Conservation (phyloP, 164 flowering plant genomes). For the Malania oleifera region DNA sequence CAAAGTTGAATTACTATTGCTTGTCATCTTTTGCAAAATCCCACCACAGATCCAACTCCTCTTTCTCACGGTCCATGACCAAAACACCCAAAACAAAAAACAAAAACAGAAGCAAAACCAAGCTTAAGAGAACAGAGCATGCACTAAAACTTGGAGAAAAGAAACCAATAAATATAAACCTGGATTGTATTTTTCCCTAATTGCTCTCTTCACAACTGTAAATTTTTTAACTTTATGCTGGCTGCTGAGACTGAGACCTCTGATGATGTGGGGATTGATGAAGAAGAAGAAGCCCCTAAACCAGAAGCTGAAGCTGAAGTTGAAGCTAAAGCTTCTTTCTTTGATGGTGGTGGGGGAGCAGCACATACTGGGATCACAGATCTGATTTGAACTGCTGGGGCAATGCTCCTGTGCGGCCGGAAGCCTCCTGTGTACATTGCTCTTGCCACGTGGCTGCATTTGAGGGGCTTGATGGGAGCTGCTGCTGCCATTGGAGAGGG, state of each 20-base stretch:
- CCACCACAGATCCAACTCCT: not conserved
- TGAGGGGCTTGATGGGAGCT: not conserved
- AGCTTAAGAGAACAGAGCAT: constrained; percentile 7
- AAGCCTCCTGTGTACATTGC: constrained; percentile 19
- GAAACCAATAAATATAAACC: not conserved
- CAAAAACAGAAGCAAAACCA: no score
- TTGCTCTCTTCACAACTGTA: constrained; percentile 15
- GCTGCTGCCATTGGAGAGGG: constrained; percentile 4
- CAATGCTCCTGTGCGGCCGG: constrained; percentile 25
- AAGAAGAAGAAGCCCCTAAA: constrained; percentile 2
- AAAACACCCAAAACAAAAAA: constrained; percentile 10
- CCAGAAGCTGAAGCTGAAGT: constrained; percentile 10
- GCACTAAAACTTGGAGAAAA: not conserved
- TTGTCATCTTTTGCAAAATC: constrained; percentile 8
- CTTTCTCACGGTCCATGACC: constrained; percentile 9
- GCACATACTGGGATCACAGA: constrained; percentile 51
- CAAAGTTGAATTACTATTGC: not conserved
- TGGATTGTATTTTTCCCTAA: not conserved
- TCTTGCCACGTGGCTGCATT: constrained; percentile 9
- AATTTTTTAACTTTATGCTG: constrained; percentile 9
- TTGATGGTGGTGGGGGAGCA: constrained; percentile 29
- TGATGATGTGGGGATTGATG: constrained; percentile 6
- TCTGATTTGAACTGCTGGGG: constrained; percentile 48
- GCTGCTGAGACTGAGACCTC: constrained; percentile 12
- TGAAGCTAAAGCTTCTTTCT: constrained; percentile 16